Base-by-base conservation (phyloP, 352 stramenopile genomes). In the Globisporangium yorkense region DNA sequence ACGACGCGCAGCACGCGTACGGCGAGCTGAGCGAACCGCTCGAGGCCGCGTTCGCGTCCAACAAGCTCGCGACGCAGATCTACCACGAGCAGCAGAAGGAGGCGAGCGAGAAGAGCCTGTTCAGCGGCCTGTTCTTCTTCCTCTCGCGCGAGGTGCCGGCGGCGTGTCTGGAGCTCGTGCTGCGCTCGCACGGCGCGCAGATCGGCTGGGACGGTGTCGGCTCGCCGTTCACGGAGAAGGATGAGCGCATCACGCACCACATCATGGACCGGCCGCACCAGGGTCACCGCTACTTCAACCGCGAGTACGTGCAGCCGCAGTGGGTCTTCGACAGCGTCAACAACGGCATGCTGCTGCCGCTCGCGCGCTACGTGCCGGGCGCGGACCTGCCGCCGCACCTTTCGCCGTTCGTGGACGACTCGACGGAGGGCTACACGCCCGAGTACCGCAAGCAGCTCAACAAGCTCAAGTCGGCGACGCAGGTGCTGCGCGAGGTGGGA, bases 281-380 rank as follows among this genome's bases (percentile, higher is more conserved):
- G 37, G 87, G 87, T 15, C 75, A 94, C 57, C 84, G 73, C 4
- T 92, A 94, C 72, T 92, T 92, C 45, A 92, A 83, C 65, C 84
- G 96, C 65, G 97, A 99, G 74, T 99, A 97, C 64, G 84, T 99
- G 46, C 97, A 99, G 80, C 97, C 97, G 39, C 97, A 99, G 73
- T 99, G 97, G 97, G 80, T 99, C 27, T 96, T 99, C 53, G 97
- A 99, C 80, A 96, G 83, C 33, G 82, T 98, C 33, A 99, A 99
- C 77, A 98, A 98, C 59, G 80, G 91, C 40, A 86, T 99, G 45
- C 49, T 98, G 37, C 68, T 99, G 49, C 97, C 97, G 3, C 72
- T 97, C 33, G 72, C 83, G 16, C 88, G 85, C 43, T 99, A 99
- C 71, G 77, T 77, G 33, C 91, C 97, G n/a, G 97, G 96, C 20